These are phyloP conservation scores for Ophiorrhiza pumila DNA, from an alignment of 257 asterid species.

Conservation along the genomic window DNA sequence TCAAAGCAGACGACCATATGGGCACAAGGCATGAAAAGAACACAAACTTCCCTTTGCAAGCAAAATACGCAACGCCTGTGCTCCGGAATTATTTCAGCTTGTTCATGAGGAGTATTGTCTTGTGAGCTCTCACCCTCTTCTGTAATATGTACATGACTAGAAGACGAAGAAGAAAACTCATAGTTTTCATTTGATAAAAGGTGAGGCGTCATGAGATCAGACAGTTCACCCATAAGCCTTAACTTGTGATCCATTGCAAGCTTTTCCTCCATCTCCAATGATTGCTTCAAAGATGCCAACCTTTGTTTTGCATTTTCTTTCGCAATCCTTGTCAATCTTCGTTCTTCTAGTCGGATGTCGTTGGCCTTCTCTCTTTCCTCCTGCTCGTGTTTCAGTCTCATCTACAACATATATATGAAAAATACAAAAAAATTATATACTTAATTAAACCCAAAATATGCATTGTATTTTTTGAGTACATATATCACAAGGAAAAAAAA, in stretches of 20 bases:
- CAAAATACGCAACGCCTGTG: not conserved
- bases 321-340: not conserved
- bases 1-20: not conserved
- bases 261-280: not conserved
- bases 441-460: too few species aligned
- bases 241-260: not conserved
- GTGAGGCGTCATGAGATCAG: not conserved
- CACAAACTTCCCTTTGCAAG: not conserved
- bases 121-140: not conserved
- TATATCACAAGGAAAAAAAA: too few species aligned
- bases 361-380: not conserved
- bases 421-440: too few species aligned
- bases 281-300: not conserved
- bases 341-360: not conserved
- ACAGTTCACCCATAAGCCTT: not conserved
- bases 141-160: too few species aligned
- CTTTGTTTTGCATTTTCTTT: not conserved
- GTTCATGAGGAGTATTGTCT: not conserved
- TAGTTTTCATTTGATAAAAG: not conserved
- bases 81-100: not conserved
- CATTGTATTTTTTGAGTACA: too few species aligned
- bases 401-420: not conserved
- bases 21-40: conserved; percentile 2
- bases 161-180: not conserved
- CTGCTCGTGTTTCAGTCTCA: not conserved